A percentile compares a stretch with the other conserved stretches of the same genome.
phyloP scores from a whole-genome alignment of 2,329 filamentous ascomycete genomes.

The Aspergillus persii region DNA sequence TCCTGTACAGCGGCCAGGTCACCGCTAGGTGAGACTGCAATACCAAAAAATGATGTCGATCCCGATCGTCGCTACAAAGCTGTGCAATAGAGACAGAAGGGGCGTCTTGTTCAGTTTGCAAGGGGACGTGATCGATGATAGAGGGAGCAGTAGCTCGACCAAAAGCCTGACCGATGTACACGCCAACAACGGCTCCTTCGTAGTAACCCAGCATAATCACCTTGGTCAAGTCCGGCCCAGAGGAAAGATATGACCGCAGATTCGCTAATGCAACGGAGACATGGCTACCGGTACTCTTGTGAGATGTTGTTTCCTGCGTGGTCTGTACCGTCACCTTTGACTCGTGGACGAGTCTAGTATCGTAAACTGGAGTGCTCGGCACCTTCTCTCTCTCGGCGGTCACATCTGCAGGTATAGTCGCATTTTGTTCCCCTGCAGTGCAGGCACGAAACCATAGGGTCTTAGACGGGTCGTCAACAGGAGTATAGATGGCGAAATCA shows the following conservation, averaged over 20 bases:
- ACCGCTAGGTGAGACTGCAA: not conserved
- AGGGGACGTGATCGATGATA: not conserved
- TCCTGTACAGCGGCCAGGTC: not conserved
- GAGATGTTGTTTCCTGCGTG: not conserved
- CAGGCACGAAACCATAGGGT: not conserved
- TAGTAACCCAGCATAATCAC: not conserved
- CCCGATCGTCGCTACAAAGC: not conserved
- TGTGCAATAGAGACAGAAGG: not conserved
- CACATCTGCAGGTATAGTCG: too few species aligned
- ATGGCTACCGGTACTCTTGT: too few species aligned
- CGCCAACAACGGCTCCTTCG: not conserved
- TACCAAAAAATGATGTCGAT: not conserved
- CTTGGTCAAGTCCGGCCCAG: not conserved
- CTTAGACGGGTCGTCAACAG: not conserved
- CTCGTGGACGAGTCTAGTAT: not conserved
- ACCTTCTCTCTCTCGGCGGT: not conserved
- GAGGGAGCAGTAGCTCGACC: not conserved
- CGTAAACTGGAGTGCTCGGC: not conserved
- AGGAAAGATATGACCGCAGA: not conserved
- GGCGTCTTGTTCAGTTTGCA: too few species aligned
- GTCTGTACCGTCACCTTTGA: not conserved
- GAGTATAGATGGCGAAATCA: not conserved
- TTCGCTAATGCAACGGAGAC: not conserved
- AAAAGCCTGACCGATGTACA: not conserved
- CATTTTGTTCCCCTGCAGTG: not conserved